Conservation (phyloP, 345 rosid genomes). For the Leavenworthia alabamica region DNA sequence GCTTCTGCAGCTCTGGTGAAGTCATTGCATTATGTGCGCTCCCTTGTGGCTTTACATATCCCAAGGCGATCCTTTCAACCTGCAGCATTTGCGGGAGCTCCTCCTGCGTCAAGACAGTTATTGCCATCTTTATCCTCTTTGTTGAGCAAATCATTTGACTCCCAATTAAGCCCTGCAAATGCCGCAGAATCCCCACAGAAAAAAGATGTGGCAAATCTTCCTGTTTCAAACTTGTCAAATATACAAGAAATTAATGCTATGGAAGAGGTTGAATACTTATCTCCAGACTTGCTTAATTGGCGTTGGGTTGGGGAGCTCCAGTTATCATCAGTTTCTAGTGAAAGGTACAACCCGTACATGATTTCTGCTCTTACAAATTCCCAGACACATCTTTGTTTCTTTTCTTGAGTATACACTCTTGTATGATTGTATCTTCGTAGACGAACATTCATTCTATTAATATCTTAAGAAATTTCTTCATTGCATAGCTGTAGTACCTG, state of each 20-base stretch:
- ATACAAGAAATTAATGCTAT: constrained; percentile 50
- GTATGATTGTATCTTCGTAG: neutral
- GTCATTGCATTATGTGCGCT: constrained; percentile 91
- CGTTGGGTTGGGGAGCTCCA: constrained; percentile 77
- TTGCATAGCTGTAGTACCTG: constrained; percentile 9
- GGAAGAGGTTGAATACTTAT: constrained; percentile 67
- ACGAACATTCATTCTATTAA: constrained; percentile 1
- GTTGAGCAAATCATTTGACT: constrained; percentile 80
- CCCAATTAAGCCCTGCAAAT: constrained; percentile 65
- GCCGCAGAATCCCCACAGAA: constrained; percentile 57
- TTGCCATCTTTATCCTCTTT: constrained; percentile 74
- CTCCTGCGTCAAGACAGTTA: constrained; percentile 69
- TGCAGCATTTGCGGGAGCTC: constrained; percentile 81
- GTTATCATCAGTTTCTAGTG: constrained; percentile 45
- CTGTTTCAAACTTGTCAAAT: constrained; percentile 61
- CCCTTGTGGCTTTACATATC: constrained; percentile 76
- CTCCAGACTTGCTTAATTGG: constrained; percentile 75
- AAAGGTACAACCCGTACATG: constrained; percentile 50
- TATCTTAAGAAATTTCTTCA: no score
- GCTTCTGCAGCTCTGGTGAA: constrained; percentile 81
- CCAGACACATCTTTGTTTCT: constrained; percentile 1
- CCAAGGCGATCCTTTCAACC: constrained; percentile 85
- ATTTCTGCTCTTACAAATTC: no score
- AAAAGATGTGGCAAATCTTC: constrained; percentile 49
- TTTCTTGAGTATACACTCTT: neutral